Evolutionary conservation across 129 eudicot species (phyloP).

Genomic region (Silybum marianum): DNA sequence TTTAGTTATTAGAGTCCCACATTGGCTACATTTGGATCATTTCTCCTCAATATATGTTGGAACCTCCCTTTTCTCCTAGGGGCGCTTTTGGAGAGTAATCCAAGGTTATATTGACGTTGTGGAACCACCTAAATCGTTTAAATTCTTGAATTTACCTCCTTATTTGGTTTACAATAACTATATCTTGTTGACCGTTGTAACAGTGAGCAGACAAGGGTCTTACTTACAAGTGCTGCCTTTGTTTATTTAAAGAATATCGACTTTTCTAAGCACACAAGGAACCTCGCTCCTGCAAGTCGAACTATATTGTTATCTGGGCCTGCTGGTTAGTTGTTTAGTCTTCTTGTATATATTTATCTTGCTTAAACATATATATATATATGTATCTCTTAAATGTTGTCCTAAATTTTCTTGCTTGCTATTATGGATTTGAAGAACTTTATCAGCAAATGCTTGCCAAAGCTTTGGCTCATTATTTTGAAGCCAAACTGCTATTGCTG

Average conservation of each 20-base stretch:
- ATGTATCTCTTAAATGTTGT: neutral
- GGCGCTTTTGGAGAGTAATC: neutral
- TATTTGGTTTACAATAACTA: neutral
- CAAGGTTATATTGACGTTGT: neutral
- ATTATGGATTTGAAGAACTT: constrained; percentile 51
- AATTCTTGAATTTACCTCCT: neutral
- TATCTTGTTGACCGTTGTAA: constrained; percentile 14
- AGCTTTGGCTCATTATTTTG: constrained; percentile 90
- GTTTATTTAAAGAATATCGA: constrained; percentile 72
- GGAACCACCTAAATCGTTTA: neutral
- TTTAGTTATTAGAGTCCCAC: too few relatives aligned
- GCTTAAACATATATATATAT: neutral
- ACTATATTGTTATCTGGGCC: constrained; percentile 95
- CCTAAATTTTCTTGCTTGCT: constrained; percentile 5
- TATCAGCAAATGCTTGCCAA: constrained; percentile 97
- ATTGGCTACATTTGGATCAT: neutral
- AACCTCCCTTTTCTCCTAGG: neutral
- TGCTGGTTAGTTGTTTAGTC: constrained; percentile 64
- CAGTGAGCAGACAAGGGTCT: constrained; percentile 90
- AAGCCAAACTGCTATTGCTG: constrained; percentile 70
- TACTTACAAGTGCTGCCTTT: constrained; percentile 88
- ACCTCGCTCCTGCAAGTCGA: constrained; percentile 94
- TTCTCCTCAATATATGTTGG: neutral
- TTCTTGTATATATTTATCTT: constrained; percentile 11
- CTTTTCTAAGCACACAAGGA: constrained; percentile 77